Percentiles rank a stretch among this genome's conserved stretches.
These are phyloP conservation scores for Candida parachauliodes DNA, from an alignment of 805 yeast species.

Conservation along the genomic window DNA sequence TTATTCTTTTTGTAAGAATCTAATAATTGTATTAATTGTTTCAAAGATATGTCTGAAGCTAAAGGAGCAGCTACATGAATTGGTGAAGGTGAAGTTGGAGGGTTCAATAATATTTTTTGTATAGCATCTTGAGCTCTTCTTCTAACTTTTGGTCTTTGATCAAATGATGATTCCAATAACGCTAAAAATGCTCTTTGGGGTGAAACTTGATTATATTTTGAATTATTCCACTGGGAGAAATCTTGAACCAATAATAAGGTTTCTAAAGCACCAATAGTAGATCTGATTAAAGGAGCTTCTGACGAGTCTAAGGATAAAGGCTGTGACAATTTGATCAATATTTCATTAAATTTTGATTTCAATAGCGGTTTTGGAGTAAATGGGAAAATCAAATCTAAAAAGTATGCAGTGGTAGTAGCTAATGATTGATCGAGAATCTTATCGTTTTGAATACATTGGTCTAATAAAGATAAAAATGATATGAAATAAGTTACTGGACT, in stretches of 20 bases:
- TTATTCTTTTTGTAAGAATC: constrained; percentile 22
- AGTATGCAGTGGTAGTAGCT: constrained; percentile 74
- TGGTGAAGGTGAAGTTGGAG: constrained; percentile 74
- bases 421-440: constrained; percentile 56
- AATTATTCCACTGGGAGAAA: constrained; percentile 61
- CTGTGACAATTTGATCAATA: constrained; percentile 77
- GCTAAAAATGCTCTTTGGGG: constrained; percentile 83
- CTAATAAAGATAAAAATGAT: constrained; percentile 76
- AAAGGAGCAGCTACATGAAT: constrained; percentile 74
- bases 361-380: constrained; percentile 66
- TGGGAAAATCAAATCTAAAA: constrained; percentile 77
- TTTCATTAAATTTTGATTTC: constrained; percentile 70
- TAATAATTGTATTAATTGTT: constrained; percentile 47
- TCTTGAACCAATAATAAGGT: constrained; percentile 77
- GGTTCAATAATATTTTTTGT: constrained; percentile 54
- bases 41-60: constrained; percentile 66
- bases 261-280: constrained; percentile 85
- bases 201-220: constrained; percentile 48
- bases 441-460: constrained; percentile 57
- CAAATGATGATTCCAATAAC: constrained; percentile 71
- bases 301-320: constrained; percentile 64
- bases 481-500: constrained; percentile 82
- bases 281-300: constrained; percentile 76
- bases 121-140: constrained; percentile 92
- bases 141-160: constrained; percentile 92